Evolutionary conservation across 257 asterid genomes (phyloP), one percentile per base, ranked within the genome.

Genomic region (Solanum megistacrolobum): DNA sequence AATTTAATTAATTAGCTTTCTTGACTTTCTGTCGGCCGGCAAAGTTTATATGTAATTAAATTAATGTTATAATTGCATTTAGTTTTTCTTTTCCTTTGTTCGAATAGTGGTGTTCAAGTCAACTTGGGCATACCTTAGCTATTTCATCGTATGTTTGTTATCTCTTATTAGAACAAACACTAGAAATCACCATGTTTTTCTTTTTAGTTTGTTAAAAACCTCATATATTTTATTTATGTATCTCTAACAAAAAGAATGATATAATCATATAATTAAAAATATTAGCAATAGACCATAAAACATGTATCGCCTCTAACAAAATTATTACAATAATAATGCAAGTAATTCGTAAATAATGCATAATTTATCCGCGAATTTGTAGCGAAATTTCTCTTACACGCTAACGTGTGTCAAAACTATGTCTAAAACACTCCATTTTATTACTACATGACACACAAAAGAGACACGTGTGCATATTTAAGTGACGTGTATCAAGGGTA

Each of bases 101-200:
- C 0, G 0, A 52, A 18, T 6, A 18, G 62, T 0, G 0, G 0
- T 0, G 0, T 23, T 62, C 3, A 23, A 0, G 14, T 23, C 5
- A 62, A 0, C 0, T 71, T 71, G 39, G 6, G 0, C 3, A 6
- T 1, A 71, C 1, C 25, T 71, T 7, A 10, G 1, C 7, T 71
- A 71, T 69, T 69, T 68, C 0, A 31, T 6, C 0, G 39, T 0
- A 69, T 69, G 6, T 31, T 14, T 31, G 10, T 7, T 7, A 71
- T 31, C 14, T 2, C 13, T 20, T 4, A 16, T 8, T 2, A 31
- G 39, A 29, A 31, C 39, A 71, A 71, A 6, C 78, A 71, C 12
- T 0, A 71, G 3, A 71, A 31, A 71, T 71, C 12, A 7, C 18
- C 20, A 66, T 9, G 7, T 52, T 52, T 52, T 16, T 0, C 62